Conservation (phyloP, 2,329 filamentous ascomycete genomes). For the Ophiognomonia clavigignenti-juglandacearum region DNA sequence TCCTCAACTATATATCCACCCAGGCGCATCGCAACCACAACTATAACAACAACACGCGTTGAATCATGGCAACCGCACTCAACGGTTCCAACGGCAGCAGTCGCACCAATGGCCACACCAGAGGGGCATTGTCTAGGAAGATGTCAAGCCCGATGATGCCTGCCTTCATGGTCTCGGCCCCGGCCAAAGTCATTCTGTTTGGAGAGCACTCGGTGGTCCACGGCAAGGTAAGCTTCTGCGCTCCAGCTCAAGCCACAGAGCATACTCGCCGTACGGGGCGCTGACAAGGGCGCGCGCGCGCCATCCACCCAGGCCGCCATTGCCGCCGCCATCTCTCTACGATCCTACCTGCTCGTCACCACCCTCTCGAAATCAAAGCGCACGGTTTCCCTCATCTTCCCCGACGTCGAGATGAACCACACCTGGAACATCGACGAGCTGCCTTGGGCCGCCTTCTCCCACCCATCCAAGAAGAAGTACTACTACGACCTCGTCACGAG, state of each 20-base stretch:
- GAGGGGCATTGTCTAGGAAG: slow-evolving; percentile 45
- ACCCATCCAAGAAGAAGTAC: slow-evolving; percentile 82
- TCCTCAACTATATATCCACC: neutral
- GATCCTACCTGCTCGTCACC: slow-evolving; percentile 94
- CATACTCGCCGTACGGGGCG: neutral
- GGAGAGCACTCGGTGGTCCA: slow-evolving; percentile 98
- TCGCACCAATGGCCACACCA: slow-evolving; percentile 24
- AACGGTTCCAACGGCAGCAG: slow-evolving; percentile 5
- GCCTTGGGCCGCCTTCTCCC: slow-evolving; percentile 79
- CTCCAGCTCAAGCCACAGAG: neutral
- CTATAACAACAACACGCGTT: neutral
- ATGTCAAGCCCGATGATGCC: slow-evolving; percentile 68
- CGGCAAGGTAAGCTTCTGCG: slow-evolving; percentile 62
- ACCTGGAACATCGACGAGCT: slow-evolving; percentile 92
- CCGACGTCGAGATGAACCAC: slow-evolving; percentile 84
- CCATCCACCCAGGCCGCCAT: slow-evolving; percentile 64
- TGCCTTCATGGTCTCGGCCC: slow-evolving; percentile 95
- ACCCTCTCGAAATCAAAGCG: slow-evolving; percentile 88
- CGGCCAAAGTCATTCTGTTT: slow-evolving; percentile 97
- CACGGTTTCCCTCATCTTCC: slow-evolving; percentile 82
- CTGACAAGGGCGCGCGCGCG: slow-evolving; percentile 14
- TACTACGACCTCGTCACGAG: slow-evolving; percentile 87
- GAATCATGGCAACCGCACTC: neutral
- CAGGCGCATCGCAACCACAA: neutral
- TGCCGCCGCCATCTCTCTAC: slow-evolving; percentile 88